Conservation (phyloP, 2,329 filamentous ascomycete genomes). For the Alternaria brassicicola region DNA sequence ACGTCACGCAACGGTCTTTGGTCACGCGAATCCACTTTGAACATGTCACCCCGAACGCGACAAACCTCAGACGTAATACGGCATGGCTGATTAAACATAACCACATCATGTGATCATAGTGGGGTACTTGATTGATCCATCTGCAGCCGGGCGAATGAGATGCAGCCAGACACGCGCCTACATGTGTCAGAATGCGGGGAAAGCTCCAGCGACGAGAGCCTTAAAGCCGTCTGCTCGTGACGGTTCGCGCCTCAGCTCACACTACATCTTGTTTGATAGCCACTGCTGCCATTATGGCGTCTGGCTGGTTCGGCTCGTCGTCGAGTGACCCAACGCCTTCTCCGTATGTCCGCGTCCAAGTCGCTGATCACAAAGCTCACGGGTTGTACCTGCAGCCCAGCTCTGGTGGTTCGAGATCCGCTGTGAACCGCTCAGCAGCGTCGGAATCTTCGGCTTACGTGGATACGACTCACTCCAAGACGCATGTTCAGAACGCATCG, state of each 20-base stretch:
- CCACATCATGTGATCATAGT: slow-evolving; percentile 8
- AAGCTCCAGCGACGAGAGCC: slow-evolving; percentile 19
- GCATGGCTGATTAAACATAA: slow-evolving; percentile 9
- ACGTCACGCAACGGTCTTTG: slow-evolving; percentile 11
- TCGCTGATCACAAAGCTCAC: slow-evolving; percentile 40
- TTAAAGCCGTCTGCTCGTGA: slow-evolving; percentile 14
- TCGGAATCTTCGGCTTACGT: slow-evolving; percentile 15
- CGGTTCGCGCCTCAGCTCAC: slow-evolving; percentile 3
- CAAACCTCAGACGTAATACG: not conserved
- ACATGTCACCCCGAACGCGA: slow-evolving; percentile 1
- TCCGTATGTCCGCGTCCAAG: slow-evolving; percentile 41
- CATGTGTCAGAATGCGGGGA: slow-evolving; percentile 31
- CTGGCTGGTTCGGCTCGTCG: slow-evolving; percentile 37
- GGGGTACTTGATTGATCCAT: not conserved
- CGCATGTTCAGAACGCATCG: slow-evolving; percentile 39
- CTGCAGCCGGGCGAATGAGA: slow-evolving; percentile 13
- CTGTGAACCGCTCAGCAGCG: not conserved
- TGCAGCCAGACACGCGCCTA: slow-evolving; percentile 8
- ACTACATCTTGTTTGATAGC: not conserved
- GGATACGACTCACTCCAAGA: slow-evolving; percentile 42
- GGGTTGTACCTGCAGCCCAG: slow-evolving; percentile 41
- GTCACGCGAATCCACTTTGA: slow-evolving; percentile 2
- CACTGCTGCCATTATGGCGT: slow-evolving; percentile 27
- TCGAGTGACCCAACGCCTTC: slow-evolving; percentile 26
- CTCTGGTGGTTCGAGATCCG: slow-evolving; percentile 27